These are phyloP conservation scores for Xylaria hypoxylon DNA, from an alignment of 2,329 filamentous ascomycete species.

Conservation along the genomic window DNA sequence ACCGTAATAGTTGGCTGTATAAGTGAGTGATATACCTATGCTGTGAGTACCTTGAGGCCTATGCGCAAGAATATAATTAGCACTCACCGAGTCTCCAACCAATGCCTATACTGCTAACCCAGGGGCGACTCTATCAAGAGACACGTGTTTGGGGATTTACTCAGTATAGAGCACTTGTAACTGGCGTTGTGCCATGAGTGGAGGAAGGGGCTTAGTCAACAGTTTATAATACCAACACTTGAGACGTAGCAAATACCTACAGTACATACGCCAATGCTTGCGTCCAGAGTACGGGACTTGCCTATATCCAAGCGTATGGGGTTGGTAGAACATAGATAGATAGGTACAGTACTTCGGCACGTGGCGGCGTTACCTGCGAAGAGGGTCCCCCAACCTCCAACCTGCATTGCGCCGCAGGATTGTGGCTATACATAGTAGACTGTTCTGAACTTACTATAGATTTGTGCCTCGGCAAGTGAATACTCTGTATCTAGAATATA, in stretches of 20 bases:
- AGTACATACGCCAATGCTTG: neutral
- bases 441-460: neutral
- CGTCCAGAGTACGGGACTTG: too few species aligned
- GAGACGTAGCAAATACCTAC: neutral
- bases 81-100: neutral
- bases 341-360: conserved; percentile 35
- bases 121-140: neutral
- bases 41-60: neutral
- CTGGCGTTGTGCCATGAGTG: neutral
- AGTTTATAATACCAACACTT: neutral
- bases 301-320: neutral
- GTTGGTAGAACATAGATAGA: conserved; percentile 16
- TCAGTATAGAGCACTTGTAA: conserved; percentile 3
- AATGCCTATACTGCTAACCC: neutral
- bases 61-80: neutral
- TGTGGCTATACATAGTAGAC: conserved; percentile 28
- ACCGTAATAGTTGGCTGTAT: neutral
- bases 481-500: neutral
- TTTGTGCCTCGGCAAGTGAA: conserved; percentile 10
- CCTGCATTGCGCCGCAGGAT: conserved; percentile 34
- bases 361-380: conserved; percentile 40
- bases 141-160: neutral
- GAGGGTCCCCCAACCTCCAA: conserved; percentile 35
- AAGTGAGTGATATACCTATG: too few species aligned
- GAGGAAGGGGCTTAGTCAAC: neutral